These are phyloP conservation scores for Coix lacrymajobi DNA, from an alignment of 176 grass and related monocot genomes.

Conservation along the genomic window DNA sequence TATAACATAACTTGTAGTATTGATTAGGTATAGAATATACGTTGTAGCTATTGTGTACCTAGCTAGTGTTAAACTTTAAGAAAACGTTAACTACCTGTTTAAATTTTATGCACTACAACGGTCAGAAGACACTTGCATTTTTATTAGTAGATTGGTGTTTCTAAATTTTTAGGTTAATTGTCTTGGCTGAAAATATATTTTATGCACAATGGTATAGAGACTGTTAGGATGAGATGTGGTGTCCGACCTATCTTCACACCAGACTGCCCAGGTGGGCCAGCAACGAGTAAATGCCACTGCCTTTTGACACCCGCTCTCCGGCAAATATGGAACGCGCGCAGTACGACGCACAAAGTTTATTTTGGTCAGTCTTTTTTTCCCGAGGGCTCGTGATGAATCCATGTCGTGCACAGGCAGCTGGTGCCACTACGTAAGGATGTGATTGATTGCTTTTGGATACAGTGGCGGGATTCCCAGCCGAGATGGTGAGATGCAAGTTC, in stretches of 20 bases:
- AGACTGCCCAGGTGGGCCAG: not conserved
- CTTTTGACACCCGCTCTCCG: not conserved
- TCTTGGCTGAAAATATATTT: not conserved
- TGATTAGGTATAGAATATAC: not conserved
- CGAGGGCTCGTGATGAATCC: constrained; percentile 2
- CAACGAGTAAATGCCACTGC: not conserved
- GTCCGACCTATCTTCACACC: not conserved
- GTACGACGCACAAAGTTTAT: not conserved
- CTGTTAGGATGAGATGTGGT: too few relatives aligned
- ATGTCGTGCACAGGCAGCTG: constrained; percentile 32
- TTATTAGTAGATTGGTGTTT: not conserved
- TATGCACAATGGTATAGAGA: not conserved
- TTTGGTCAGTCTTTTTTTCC: constrained; percentile 8
- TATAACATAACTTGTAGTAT: not conserved
- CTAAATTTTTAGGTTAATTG: not conserved
- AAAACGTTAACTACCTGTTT: not conserved
- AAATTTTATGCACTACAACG: not conserved
- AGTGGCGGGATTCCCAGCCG: too few relatives aligned
- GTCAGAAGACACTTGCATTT: not conserved
- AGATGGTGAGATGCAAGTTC: too few relatives aligned
- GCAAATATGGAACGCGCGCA: not conserved
- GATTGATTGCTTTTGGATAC: too few relatives aligned
- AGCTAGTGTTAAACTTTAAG: not conserved
- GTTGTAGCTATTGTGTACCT: not conserved
- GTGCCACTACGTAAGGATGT: too few relatives aligned